phyloP scores from a whole-genome alignment of 148 eudicot genomes.

The Silene latifolia region DNA sequence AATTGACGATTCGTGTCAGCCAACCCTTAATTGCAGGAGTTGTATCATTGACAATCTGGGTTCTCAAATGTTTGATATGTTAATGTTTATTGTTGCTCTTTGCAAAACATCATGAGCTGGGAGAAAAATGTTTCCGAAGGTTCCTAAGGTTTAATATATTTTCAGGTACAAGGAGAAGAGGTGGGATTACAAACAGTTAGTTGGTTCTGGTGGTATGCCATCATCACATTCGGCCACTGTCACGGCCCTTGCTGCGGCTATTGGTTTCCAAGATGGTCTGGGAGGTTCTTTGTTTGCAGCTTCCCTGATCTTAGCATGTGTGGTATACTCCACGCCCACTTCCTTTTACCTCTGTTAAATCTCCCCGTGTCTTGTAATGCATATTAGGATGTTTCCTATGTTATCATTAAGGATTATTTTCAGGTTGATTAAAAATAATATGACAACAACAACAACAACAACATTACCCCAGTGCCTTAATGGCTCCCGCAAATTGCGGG shows the following conservation, averaged over 20 bases:
- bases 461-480: no score
- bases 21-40: background rate
- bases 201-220: conserved; percentile 99
- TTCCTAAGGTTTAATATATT: conserved; percentile 40
- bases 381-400: background rate
- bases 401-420: background rate
- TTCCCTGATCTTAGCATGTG: conserved; percentile 67
- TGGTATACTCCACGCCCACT: conserved; percentile 50
- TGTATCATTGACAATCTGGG: background rate
- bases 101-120: background rate
- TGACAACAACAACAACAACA: no score
- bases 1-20: background rate
- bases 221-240: conserved; percentile 98
- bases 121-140: conserved; percentile 21
- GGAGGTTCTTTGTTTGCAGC: conserved; percentile 77
- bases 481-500: no score
- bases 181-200: conserved; percentile 81
- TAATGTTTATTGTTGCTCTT: background rate
- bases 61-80: background rate
- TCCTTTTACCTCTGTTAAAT: background rate
- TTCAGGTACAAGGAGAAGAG: conserved; percentile 87
- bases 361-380: background rate
- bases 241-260: conserved; percentile 73
- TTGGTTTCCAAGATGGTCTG: conserved; percentile 77
- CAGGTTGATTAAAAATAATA: background rate